These are phyloP conservation scores for Alternaria consortialis DNA, from an alignment of 2,329 filamentous ascomycete genomes.

Conservation along the genomic window DNA sequence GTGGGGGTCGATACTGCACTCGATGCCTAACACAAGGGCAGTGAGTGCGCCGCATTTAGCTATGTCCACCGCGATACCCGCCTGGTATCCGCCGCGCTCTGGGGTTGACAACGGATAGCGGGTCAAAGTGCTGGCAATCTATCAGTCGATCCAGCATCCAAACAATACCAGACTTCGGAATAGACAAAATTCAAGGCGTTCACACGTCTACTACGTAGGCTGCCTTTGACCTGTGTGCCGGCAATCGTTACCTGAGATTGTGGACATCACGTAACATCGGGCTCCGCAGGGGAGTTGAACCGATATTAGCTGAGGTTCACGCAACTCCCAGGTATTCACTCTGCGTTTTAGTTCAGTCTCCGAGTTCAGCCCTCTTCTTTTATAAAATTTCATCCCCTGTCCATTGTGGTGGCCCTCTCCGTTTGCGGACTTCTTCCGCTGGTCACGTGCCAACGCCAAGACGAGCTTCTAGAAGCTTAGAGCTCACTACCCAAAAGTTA, in stretches of 20 bases:
- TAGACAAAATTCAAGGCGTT: not conserved
- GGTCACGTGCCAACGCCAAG: constrained; percentile 26
- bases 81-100: constrained; percentile 15
- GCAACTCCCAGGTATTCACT: not conserved
- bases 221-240: not conserved
- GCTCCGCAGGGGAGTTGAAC: not conserved
- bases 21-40: constrained; percentile 5
- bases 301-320: not conserved
- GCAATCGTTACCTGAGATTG: not conserved
- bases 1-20: constrained; percentile 21
- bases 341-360: not conserved
- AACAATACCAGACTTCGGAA: not conserved
- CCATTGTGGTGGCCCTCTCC: constrained; percentile 1
- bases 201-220: not conserved
- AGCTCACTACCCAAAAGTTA: constrained; percentile 23
- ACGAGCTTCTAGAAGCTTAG: constrained; percentile 9
- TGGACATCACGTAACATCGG: not conserved
- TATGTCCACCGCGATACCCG: constrained; percentile 19
- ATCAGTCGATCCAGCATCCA: not conserved
- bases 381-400: not conserved
- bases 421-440: constrained; percentile 11
- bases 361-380: not conserved
- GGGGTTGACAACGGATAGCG: constrained; percentile 7
- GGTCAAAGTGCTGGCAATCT: constrained; percentile 10
- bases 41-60: constrained; percentile 4